Conservation (phyloP, 2,329 filamentous ascomycete species). For the Fusarium coffeatum region DNA sequence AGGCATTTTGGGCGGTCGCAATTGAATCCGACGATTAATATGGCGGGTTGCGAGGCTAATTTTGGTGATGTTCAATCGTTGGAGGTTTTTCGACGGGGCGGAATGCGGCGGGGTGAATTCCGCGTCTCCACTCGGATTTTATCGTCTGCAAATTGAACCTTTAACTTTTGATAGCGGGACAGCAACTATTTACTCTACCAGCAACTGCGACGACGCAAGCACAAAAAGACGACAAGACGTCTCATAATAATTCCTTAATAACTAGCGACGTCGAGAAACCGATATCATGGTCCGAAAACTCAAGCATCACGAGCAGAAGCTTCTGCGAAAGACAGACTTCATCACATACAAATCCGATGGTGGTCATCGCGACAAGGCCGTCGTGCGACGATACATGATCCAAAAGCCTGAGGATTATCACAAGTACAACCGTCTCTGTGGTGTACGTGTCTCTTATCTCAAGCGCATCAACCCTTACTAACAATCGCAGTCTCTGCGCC, state of each 20-base stretch:
- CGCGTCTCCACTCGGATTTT: slow-evolving; percentile 46
- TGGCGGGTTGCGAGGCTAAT: slow-evolving; percentile 17
- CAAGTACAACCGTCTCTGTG: slow-evolving; percentile 73
- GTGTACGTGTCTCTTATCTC: slow-evolving; percentile 58
- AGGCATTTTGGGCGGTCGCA: slow-evolving; percentile 52
- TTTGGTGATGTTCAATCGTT: slow-evolving; percentile 34
- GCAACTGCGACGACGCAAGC: not conserved
- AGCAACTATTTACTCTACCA: slow-evolving; percentile 3
- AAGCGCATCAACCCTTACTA: slow-evolving; percentile 40
- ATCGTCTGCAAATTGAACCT: slow-evolving; percentile 39
- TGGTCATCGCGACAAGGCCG: slow-evolving; percentile 82
- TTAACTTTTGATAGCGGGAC: slow-evolving; percentile 10
- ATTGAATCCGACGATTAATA: slow-evolving; percentile 17
- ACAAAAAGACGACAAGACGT: not conserved
- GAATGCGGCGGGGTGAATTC: slow-evolving; percentile 43
- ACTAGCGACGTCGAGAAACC: not conserved
- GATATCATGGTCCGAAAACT: slow-evolving; percentile 89
- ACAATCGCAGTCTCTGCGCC: slow-evolving; percentile 75
- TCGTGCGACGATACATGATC: slow-evolving; percentile 89
- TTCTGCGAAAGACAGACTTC: slow-evolving; percentile 93
- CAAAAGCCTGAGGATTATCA: slow-evolving; percentile 89
- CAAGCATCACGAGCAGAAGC: slow-evolving; percentile 96
- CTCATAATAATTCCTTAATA: not conserved
- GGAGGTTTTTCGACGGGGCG: slow-evolving; percentile 46
- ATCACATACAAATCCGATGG: slow-evolving; percentile 92